These are phyloP conservation scores for Cyclostephanos tholiformis DNA, from an alignment of 108 stramenopile species.

Conservation along the genomic window DNA sequence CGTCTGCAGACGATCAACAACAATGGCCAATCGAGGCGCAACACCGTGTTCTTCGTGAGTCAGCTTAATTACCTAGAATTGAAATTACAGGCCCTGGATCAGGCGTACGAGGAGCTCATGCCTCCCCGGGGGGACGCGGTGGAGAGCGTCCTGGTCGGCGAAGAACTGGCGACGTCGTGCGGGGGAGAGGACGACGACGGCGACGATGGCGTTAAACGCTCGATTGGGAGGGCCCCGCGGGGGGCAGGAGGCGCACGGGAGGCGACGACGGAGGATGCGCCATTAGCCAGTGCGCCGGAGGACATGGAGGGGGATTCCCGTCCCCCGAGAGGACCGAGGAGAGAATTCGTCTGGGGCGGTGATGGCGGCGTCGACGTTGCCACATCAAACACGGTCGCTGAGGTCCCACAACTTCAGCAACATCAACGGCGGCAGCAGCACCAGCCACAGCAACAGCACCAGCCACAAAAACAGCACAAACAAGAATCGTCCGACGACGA, in stretches of 20 bases:
- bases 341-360: constrained; percentile 2
- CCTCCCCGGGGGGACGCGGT: not conserved
- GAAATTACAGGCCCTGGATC: constrained; percentile 48
- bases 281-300: no score
- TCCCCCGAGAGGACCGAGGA: not conserved
- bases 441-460: not conserved
- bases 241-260: not conserved
- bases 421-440: not conserved
- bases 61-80: constrained; percentile 30
- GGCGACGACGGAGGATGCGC: not conserved
- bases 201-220: not conserved
- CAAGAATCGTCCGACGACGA: constrained; percentile 15
- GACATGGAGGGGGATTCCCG: not conserved
- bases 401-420: not conserved
- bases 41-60: constrained; percentile 29
- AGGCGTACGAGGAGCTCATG: constrained; percentile 35
- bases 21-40: constrained; percentile 3
- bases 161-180: not conserved
- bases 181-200: not conserved
- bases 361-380: not conserved
- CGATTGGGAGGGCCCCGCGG: not conserved
- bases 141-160: constrained; percentile 3
- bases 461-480: not conserved
- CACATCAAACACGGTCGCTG: not conserved
- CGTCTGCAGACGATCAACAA: not conserved